Percentiles rank a stretch among this genome's conserved stretches.
phyloP scores from a whole-genome alignment of 1,139 yeast genomes.

The Saccharomyces hybrid region DNA sequence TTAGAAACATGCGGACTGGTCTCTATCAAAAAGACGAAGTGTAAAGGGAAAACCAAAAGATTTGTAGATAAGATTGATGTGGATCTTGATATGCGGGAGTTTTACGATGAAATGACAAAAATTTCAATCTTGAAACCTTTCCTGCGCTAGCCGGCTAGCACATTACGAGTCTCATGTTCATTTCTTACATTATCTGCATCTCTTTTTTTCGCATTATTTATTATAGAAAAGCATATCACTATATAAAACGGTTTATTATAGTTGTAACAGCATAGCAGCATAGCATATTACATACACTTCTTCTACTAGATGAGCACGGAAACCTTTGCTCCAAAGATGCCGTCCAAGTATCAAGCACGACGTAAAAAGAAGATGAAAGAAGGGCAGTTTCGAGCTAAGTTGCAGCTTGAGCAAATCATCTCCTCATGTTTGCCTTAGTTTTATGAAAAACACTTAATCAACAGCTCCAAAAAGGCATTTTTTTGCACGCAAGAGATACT shows the following conservation, averaged over 20 bases:
- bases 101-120: slow-evolving; percentile 27
- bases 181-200: not conserved
- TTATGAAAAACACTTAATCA: no score
- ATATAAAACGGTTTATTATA: not conserved
- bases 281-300: not conserved
- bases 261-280: slow-evolving; percentile 1
- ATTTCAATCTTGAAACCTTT: slow-evolving; percentile 21
- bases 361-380: no score
- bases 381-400: no score
- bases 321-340: no score
- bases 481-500: not conserved
- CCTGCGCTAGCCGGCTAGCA: slow-evolving; percentile 3
- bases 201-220: not conserved
- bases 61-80: slow-evolving; percentile 23
- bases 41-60: slow-evolving; percentile 24
- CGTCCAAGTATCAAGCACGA: no score
- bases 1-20: slow-evolving; percentile 60
- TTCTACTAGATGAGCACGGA: not conserved
- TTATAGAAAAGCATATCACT: not conserved
- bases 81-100: slow-evolving; percentile 26
- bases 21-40: slow-evolving; percentile 26
- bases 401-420: no score
- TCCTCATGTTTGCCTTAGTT: no score
- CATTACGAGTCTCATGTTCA: not conserved
- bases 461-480: no score